Evolutionary conservation across 2,329 filamentous ascomycete genomes (phyloP), one percentile per base, ranked within the genome.

Genomic region (Fusarium dimerum): DNA sequence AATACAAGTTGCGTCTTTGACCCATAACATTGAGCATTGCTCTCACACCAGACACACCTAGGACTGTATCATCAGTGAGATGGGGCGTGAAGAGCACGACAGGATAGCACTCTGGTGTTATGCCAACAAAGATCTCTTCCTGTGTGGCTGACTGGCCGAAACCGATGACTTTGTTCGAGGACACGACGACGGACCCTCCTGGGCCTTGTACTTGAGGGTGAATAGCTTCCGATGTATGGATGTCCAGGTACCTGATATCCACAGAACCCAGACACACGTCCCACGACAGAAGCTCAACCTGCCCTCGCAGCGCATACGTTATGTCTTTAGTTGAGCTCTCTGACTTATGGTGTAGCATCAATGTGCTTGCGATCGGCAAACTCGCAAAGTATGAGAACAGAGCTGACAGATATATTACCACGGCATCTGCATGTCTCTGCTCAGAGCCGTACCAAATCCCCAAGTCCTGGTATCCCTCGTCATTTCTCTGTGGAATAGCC

Each of bases 81-180:
- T 64, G 66, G 13, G 67, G 68, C 5, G 68, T 68, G 6, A 72
- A 51, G 2, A 73, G 59, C 2, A 73, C 69, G 7, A 69, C 66
- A 1, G 69, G 65, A 48, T 67, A 73, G 2, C 61, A 62, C 54
- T 73, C 70, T 2, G 70, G 70, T 11, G 65, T 63, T 40, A 69
- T 67, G 1, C 68, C 71, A 15, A 70, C 64, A 46, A 68, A 70
- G 6, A 71, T 50, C 40, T 73, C 70, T 49, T 73, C 70, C 39
- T 73, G 69, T 1, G 70, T 72, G 5, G 68, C 70, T 5, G 69
- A 71, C 54, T 71, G 63, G 1, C 71, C 71, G 32, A 72, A 72
- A 0, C 69, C 70, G 17, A 71, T 61, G 29, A 66, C 55, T 36
- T 66, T 69, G 51, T 73, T 73, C 5, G 70, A 66, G 3, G 68